phyloP scores from a whole-genome alignment of 192 early-diverging fungal genomes.

The Coemansia sp. region DNA sequence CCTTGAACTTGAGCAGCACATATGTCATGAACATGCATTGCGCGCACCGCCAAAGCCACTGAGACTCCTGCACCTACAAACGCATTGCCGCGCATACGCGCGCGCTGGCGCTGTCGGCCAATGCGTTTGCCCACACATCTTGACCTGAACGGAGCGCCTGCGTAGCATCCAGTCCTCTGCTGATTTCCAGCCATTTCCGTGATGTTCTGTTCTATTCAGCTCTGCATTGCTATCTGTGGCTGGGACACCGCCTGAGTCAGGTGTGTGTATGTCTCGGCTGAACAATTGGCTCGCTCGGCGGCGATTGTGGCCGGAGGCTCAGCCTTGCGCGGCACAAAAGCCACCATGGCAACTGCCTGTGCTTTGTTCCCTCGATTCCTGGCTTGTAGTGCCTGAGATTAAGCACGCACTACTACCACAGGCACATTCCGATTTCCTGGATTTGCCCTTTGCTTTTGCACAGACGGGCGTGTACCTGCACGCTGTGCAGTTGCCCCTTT shows the following conservation, averaged over 20 bases:
- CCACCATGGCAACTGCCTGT: constrained; percentile 4
- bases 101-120: not conserved
- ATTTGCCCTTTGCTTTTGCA: constrained; percentile 14
- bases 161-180: not conserved
- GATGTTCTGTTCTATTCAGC: not conserved
- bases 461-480: not conserved
- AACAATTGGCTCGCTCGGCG: not conserved
- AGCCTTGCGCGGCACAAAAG: constrained; percentile 2
- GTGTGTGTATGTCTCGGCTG: not conserved
- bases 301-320: constrained; percentile 10
- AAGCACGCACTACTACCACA: not conserved
- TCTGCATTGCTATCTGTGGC: not conserved
- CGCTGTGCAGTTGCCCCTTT: not conserved
- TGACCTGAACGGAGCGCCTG: not conserved
- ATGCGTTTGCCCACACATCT: no score
- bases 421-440: constrained; percentile 39
- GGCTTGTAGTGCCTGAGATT: no score
- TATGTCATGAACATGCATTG: constrained; percentile 9
- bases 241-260: not conserved
- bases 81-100: not conserved
- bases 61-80: not conserved
- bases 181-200: not conserved
- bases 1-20: not conserved
- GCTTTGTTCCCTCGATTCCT: constrained; percentile 5
- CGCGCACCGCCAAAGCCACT: constrained; percentile 6